Conservation (phyloP, 306 rosid species). For the Biancaea sappan region DNA sequence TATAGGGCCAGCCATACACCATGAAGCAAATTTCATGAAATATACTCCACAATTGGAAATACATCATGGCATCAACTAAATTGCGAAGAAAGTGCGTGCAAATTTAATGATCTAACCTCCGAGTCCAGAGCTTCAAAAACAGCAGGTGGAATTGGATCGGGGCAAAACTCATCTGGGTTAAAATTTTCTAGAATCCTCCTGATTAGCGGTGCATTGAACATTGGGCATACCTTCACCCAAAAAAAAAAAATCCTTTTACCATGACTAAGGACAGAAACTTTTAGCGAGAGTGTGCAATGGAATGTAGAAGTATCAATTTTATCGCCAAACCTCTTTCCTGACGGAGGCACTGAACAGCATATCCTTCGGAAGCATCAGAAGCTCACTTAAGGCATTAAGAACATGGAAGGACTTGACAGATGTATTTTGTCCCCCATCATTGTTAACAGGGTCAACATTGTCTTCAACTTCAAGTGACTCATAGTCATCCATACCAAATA, state of each 20-base stretch:
- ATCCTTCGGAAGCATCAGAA: conserved; percentile 93
- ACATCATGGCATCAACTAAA: neutral
- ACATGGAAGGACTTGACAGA: conserved; percentile 69
- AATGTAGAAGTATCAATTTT: conserved; percentile 26
- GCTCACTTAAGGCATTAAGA: conserved; percentile 85
- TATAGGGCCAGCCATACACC: neutral
- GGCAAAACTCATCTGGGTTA: conserved; percentile 77
- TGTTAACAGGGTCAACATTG: conserved; percentile 26
- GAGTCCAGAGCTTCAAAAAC: conserved; percentile 62
- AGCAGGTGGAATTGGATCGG: conserved; percentile 65
- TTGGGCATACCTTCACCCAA: conserved; percentile 82
- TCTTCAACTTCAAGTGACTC: conserved; percentile 50
- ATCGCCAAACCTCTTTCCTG: conserved; percentile 69
- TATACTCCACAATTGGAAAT: neutral
- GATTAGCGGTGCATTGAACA: conserved; percentile 61
- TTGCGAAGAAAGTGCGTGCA: neutral
- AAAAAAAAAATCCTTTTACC: conserved; percentile 21
- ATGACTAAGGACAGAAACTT: conserved; percentile 16
- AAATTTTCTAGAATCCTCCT: conserved; percentile 63
- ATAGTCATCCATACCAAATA: conserved; percentile 71
- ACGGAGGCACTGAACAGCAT: conserved; percentile 60
- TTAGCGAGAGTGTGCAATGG: neutral
- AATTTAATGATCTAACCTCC: conserved; percentile 49
- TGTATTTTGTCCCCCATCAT: conserved; percentile 46
- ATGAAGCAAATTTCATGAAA: neutral